A percentile compares a stretch with the other conserved stretches of the same genome.
These are phyloP conservation scores for Penicillium nordicum DNA, from an alignment of 2,329 filamentous ascomycete genomes.

Conservation along the genomic window DNA sequence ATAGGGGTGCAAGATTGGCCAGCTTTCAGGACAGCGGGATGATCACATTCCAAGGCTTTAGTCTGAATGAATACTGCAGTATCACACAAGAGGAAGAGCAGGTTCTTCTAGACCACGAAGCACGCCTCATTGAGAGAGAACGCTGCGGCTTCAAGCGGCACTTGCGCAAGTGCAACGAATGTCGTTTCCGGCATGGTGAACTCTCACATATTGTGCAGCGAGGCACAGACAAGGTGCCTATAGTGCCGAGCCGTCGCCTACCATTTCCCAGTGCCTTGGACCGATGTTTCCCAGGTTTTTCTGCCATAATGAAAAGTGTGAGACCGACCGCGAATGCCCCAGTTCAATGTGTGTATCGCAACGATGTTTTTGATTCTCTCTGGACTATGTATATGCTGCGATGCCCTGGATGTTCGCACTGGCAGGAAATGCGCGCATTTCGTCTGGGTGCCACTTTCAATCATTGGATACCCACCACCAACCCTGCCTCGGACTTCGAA, in stretches of 20 bases:
- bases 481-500: background rate
- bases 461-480: background rate
- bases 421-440: background rate
- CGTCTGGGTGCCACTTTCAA: background rate
- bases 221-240: background rate
- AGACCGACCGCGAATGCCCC: background rate
- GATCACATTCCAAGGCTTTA: background rate
- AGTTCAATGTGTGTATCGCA: background rate
- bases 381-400: background rate
- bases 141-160: conserved; percentile 9
- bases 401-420: background rate
- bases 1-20: background rate
- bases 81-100: background rate
- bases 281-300: conserved; percentile 4
- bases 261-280: conserved; percentile 1
- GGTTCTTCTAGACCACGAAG: conserved; percentile 2
- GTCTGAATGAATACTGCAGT: background rate
- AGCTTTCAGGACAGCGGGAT: background rate
- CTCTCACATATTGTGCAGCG: background rate
- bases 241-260: background rate
- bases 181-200: background rate
- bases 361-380: background rate
- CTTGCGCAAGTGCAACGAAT: conserved; percentile 11
- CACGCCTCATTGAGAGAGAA: background rate
- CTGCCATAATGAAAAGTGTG: background rate